A percentile compares a stretch with the other conserved stretches of the same genome.
Conservation (phyloP, 1,139 yeast genomes). For the Saccharomyces hybrid region DNA sequence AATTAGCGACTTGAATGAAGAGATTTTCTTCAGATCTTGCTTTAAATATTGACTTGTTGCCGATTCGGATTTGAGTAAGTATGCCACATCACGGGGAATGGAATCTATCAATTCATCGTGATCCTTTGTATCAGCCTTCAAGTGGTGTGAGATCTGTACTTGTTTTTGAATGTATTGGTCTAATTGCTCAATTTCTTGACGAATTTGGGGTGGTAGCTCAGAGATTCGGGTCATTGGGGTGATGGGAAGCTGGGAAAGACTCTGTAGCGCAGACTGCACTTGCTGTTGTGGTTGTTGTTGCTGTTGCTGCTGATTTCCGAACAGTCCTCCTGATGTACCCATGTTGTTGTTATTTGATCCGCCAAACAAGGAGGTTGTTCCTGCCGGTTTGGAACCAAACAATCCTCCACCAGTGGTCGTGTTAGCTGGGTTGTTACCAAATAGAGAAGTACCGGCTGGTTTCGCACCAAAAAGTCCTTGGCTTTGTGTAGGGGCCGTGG, state of each 20-base stretch:
- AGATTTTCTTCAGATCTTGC: conserved; percentile 45
- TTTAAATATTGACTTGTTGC: conserved; percentile 62
- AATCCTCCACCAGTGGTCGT: conserved; percentile 20
- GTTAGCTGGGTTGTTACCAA: conserved; percentile 32
- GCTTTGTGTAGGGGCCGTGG: conserved; percentile 9
- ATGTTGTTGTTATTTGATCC: neutral
- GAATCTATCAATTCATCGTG: conserved; percentile 69
- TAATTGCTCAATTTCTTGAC: conserved; percentile 71
- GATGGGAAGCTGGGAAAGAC: conserved; percentile 41
- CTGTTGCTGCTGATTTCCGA: conserved; percentile 22
- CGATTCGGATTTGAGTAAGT: conserved; percentile 54
- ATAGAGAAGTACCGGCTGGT: conserved; percentile 28
- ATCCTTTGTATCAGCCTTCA: conserved; percentile 54
- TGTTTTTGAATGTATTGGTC: conserved; percentile 82
- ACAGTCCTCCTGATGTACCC: conserved; percentile 11
- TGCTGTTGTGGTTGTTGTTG: conserved; percentile 33
- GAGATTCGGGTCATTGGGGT: conserved; percentile 84
- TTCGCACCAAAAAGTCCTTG: conserved; percentile 18
- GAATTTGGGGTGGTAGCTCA: conserved; percentile 69
- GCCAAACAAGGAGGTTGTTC: conserved; percentile 6
- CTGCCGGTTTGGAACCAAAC: conserved; percentile 26
- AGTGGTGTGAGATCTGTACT: conserved; percentile 71
- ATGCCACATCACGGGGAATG: conserved; percentile 79
- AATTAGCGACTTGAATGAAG: conserved; percentile 40
- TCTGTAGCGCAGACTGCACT: conserved; percentile 32